Percentiles rank a stretch among this genome's conserved stretches.
Conservation (phyloP, 176 grass and related monocot species). For the Musa troglodytarum region DNA sequence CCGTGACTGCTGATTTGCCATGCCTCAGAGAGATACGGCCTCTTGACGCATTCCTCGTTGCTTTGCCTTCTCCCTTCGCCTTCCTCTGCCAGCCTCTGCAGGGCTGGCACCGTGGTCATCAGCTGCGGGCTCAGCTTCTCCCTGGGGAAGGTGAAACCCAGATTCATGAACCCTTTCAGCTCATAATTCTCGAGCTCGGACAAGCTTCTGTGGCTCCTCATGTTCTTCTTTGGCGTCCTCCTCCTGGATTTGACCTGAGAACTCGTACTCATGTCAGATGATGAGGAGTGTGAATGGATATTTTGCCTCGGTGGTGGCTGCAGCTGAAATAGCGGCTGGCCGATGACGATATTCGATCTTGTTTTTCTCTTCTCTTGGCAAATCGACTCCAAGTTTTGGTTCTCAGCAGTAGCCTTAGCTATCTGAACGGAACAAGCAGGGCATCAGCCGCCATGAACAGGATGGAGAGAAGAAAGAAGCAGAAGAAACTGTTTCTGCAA, state of each 20-base stretch:
- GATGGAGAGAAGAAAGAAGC: not conserved
- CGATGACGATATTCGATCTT: slow-evolving; percentile 7
- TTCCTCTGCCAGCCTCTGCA: not conserved
- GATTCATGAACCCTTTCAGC: slow-evolving; percentile 1
- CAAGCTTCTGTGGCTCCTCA: not conserved
- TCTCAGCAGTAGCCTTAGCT: not conserved
- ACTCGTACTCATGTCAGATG: not conserved
- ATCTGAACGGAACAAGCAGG: not conserved
- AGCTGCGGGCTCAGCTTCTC: not conserved
- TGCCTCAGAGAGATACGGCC: not conserved
- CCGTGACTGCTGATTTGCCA: not conserved
- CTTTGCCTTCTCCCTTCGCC: not conserved
- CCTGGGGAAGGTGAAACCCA: slow-evolving; percentile 5
- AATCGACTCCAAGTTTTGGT: not conserved
- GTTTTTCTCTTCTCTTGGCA: not conserved
- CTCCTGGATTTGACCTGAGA: not conserved
- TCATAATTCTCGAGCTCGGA: slow-evolving; percentile 16
- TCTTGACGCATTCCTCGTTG: not conserved
- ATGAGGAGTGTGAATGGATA: not conserved
- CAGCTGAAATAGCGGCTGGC: slow-evolving; percentile 9
- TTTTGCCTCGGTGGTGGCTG: not conserved
- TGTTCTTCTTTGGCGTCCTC: not conserved
- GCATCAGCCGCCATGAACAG: not conserved
- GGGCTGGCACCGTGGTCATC: slow-evolving; percentile 1
- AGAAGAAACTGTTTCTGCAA: not conserved